Evolutionary conservation across 2,329 filamentous ascomycete species (phyloP), one percentile per base, ranked within the genome.

Genomic region (Diaporthe sp.): DNA sequence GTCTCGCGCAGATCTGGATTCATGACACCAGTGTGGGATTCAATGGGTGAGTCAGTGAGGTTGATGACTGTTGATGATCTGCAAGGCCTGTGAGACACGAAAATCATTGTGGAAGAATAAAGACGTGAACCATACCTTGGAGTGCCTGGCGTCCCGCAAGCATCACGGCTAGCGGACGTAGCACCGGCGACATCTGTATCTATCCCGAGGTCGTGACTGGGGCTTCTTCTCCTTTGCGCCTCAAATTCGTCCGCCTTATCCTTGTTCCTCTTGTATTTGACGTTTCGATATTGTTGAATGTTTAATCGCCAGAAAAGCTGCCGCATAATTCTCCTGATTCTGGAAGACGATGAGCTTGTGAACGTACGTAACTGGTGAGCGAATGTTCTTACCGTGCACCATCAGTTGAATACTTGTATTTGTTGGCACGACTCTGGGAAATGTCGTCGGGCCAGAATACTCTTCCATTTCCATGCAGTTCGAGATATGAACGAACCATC

Each of bases 401-500:
- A 28, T 62, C 59, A 12, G 59, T 62, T 62, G 37, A 62, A 28
- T 62, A 62, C 3, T 62, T 25, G 7, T 9, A 31, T 28, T 31
- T 62, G 59, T 62, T 44, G n/a, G n/a, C 59, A 15, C 39, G 39
- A 46, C 13, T 22, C 19, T 4, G 3, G 19, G 59, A 28, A 17
- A 2, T 31, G 39, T 62, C 59, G 59, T 62, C 59, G 6, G 39
- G 59, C 59, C 59, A 62, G n/a, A 44, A 62, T 0, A 62, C 6
- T 44, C 39, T 62, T 62, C 59, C 59, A 1, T 62, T 62, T 19
- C n/a, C 39, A 15, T 62, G 37, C 2, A 17, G 58, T 19, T 62
- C 59, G n/a, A 62, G 59, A 44, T 31, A 62, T 28, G 59, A 62
- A 19, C 25, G n/a, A 44, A 62, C 59, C 39, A 62, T 62, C 39